Base-by-base conservation (phyloP, 2,329 filamentous ascomycete species). In the Lecanicillium sp. region DNA sequence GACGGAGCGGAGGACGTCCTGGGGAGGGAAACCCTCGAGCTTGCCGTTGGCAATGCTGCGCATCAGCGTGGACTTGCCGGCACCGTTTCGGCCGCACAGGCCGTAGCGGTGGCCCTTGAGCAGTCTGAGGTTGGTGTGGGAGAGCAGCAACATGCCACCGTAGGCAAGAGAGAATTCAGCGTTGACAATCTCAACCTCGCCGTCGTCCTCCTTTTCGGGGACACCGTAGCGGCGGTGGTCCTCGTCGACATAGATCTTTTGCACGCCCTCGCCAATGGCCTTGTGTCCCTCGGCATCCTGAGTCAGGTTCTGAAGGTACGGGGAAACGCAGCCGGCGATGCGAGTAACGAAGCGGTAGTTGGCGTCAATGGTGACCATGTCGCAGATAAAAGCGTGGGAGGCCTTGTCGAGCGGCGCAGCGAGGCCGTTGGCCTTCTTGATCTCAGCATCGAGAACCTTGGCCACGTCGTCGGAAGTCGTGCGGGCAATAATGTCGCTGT, bases 21-120 rank as follows among this genome's bases (percentile, higher is more conserved):
- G 88, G 13, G 87, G 72, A 28, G 92, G 92, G 68, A 98, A 98
- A 8, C 92, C 92, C 64, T 98, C 92, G 4, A 98, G 76, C 72
- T 98, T 98, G 56, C 89, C 90, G 43, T 84, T 84, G 36, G 92
- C 86, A 54, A 98, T 98, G 60, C 85, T 88, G 59, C 87, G 86
- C 92, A 98, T 97, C 42, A 98, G 76, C 2, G 92, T 98, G n/a
- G 92, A 97, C 69, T 98, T 98, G 57, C 92, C 92, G 41, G 89
- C 88, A 68, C 92, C 92, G 61, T 98, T 98, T 53, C 90, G 85
- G 54, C 92, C 92, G 55, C 90, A 96, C 14, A 98, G 84, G 60
- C 92, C 92, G 59, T 98, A 98, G 43, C 92, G 84, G 64, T 97
- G 92, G 41, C 92, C 92, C 71, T 97, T 96, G 54, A 97, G 76